These are phyloP conservation scores for Tylopilus subfusipes DNA, from an alignment of 768 basidiomycete species.

Conservation along the genomic window DNA sequence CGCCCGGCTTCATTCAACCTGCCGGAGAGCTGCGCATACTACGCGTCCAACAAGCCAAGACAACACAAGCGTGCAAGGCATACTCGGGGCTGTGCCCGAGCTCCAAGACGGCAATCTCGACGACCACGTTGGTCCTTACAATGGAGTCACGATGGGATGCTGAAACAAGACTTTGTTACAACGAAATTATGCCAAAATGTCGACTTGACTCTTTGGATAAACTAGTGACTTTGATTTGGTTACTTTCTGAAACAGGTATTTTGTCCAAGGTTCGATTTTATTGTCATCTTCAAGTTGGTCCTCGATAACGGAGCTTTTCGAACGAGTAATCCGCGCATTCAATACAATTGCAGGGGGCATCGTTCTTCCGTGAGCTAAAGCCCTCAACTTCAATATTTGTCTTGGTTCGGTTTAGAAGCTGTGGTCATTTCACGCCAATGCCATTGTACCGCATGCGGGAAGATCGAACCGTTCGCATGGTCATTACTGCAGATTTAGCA, in stretches of 20 bases:
- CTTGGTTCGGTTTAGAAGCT: neutral
- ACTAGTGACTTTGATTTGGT: neutral
- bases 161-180: neutral
- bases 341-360: neutral
- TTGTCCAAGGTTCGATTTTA: neutral
- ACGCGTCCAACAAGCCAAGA: constrained; percentile 43
- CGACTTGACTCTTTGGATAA: neutral
- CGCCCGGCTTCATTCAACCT: constrained; percentile 38
- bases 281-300: neutral
- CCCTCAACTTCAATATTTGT: no score
- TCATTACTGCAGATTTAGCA: no score
- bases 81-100: constrained; percentile 28
- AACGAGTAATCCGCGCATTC: neutral
- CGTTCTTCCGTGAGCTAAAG: no score
- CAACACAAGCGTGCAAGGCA: constrained; percentile 41
- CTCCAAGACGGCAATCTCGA: constrained; percentile 39
- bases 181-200: neutral
- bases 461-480: neutral
- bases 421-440: no score
- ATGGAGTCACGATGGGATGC: constrained; percentile 26
- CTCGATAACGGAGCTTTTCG: neutral
- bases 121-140: constrained; percentile 48
- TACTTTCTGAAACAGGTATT: neutral
- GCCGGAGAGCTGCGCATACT: constrained; percentile 29
- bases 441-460: no score